Evolutionary conservation across 805 yeast genomes (phyloP).

Genomic region (Kuraishia hungarica): DNA sequence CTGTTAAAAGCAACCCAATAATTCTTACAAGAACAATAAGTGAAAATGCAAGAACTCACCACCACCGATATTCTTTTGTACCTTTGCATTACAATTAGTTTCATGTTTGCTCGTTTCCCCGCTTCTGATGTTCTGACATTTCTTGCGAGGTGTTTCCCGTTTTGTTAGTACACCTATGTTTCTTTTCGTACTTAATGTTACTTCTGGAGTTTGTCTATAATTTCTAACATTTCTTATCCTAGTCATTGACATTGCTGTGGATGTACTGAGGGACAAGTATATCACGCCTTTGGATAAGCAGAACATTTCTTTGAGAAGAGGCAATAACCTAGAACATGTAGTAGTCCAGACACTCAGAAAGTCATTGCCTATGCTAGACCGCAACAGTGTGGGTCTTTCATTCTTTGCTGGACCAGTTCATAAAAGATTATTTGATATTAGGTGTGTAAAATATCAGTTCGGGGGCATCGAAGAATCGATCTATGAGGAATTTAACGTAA

Average conservation of each 20-base stretch:
- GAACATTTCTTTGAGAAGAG: conserved; percentile 18
- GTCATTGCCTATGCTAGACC: conserved; percentile 10
- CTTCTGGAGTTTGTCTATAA: not conserved
- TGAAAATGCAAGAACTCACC: conserved; percentile 20
- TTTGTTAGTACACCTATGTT: conserved; percentile 9
- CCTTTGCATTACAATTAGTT: conserved; percentile 9
- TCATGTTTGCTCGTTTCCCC: conserved; percentile 17
- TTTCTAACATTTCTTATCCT: not conserved
- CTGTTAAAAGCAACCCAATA: not conserved
- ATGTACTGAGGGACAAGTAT: conserved; percentile 17
- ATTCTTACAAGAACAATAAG: not conserved
- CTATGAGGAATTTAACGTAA: conserved; percentile 11
- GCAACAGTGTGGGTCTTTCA: conserved; percentile 11
- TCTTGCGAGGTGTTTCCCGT: conserved; percentile 9
- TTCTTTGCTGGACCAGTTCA: conserved; percentile 22
- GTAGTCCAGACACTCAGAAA: conserved; percentile 11
- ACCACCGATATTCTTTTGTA: conserved; percentile 19
- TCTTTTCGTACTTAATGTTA: no score
- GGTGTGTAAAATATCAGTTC: conserved; percentile 23
- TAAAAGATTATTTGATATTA: conserved; percentile 20
- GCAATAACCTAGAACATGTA: conserved; percentile 19
- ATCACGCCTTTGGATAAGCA: conserved; percentile 23
- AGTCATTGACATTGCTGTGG: conserved; percentile 11
- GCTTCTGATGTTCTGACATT: conserved; percentile 11
- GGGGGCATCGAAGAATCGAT: conserved; percentile 25